These are phyloP conservation scores for Mortierella hygrophila DNA, from an alignment of 192 early-diverging fungal genomes.

Conservation along the genomic window DNA sequence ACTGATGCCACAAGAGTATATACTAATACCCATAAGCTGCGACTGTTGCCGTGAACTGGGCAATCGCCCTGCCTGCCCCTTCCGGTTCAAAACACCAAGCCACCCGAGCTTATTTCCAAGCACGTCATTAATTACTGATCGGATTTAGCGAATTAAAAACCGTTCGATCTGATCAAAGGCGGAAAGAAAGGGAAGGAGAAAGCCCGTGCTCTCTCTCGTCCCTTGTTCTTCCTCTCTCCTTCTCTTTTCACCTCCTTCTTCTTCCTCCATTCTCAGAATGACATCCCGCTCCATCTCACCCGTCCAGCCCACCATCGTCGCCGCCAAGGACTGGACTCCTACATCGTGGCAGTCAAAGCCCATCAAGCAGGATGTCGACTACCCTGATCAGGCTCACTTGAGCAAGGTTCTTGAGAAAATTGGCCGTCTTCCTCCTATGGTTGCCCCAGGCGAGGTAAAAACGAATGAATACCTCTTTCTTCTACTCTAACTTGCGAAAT, in stretches of 20 bases:
- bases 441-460: constrained; percentile 84
- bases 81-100: constrained; percentile 11
- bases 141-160: no score
- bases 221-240: not conserved
- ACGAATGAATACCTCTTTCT: not conserved
- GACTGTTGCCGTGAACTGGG: not conserved
- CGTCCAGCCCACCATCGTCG: constrained; percentile 18
- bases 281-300: constrained; percentile 17
- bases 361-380: constrained; percentile 90
- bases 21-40: not conserved
- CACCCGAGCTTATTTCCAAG: not conserved
- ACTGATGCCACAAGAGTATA: not conserved
- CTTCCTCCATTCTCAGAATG: not conserved
- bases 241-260: not conserved
- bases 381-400: constrained; percentile 81
- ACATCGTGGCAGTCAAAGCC: constrained; percentile 81
- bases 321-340: constrained; percentile 70
- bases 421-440: constrained; percentile 87
- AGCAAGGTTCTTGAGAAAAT: constrained; percentile 81
- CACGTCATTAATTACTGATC: not conserved
- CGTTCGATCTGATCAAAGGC: not conserved
- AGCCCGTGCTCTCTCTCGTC: constrained; percentile 7
- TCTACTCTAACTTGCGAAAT: not conserved
- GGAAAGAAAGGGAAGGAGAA: not conserved
- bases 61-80: not conserved